These are phyloP conservation scores for Backusella macrospora DNA, from an alignment of 192 early-diverging fungal species.

Conservation along the genomic window DNA sequence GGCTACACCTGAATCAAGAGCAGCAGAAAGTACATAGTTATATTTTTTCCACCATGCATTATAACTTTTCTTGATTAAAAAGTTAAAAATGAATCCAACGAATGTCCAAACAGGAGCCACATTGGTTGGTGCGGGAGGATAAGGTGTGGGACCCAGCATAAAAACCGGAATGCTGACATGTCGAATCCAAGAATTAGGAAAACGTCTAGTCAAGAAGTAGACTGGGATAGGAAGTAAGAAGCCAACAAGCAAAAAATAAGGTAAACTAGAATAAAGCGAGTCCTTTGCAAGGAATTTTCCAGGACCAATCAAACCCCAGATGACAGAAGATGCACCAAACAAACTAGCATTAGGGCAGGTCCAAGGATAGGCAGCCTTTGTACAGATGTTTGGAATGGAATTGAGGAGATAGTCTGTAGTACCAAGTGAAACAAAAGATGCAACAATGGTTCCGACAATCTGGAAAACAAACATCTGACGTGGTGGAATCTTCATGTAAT, in stretches of 20 bases:
- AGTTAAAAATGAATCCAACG: conserved; percentile 72
- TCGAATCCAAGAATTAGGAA: conserved; percentile 70
- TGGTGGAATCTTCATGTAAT: conserved; percentile 86
- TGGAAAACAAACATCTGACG: conserved; percentile 79
- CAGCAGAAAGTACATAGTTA: conserved; percentile 57
- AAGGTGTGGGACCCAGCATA: conserved; percentile 60
- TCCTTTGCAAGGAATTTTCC: conserved; percentile 62
- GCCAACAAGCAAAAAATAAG: conserved; percentile 67
- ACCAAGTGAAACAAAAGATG: conserved; percentile 69
- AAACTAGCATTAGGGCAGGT: conserved; percentile 59
- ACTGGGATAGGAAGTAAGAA: conserved; percentile 72
- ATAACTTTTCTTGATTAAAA: conserved; percentile 63
- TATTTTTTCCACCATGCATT: conserved; percentile 63
- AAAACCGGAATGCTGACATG: conserved; percentile 73
- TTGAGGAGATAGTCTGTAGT: conserved; percentile 70
- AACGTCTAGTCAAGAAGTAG: conserved; percentile 61
- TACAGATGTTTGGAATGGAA: conserved; percentile 60
- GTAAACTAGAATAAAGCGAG: conserved; percentile 46
- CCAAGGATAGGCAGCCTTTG: conserved; percentile 63
- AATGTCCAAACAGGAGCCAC: conserved; percentile 48
- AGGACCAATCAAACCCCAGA: conserved; percentile 83
- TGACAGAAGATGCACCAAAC: conserved; percentile 75
- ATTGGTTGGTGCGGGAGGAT: conserved; percentile 63
- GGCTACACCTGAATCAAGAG: conserved; percentile 52
- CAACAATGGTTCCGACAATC: conserved; percentile 73